These are phyloP conservation scores for Aspergillus leporis DNA, from an alignment of 495 filamentous ascomycete genomes.

Conservation along the genomic window DNA sequence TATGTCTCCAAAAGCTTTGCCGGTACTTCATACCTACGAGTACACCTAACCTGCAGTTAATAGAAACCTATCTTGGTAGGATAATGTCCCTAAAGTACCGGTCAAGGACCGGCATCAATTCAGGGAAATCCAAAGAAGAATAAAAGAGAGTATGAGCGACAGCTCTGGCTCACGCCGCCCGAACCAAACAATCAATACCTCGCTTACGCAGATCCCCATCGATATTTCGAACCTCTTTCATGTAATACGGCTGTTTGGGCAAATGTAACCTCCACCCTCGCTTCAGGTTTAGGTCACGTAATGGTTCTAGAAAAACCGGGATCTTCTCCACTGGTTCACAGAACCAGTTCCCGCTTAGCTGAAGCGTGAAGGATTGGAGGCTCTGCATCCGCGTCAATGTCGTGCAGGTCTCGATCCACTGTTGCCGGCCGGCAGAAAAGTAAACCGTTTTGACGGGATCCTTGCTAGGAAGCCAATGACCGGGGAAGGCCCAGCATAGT, in stretches of 20 bases:
- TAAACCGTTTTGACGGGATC: conserved; percentile 48
- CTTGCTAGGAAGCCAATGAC: conserved; percentile 49
- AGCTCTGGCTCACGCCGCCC: conserved; percentile 5
- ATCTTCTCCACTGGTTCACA: conserved; percentile 45
- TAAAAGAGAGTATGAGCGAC: neutral
- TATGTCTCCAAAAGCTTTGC: neutral
- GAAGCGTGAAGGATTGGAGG: conserved; percentile 39
- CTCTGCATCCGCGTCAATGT: conserved; percentile 26
- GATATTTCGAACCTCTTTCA: conserved; percentile 32
- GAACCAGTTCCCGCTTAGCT: conserved; percentile 43
- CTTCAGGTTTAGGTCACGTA: conserved; percentile 29
- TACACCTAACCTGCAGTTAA: neutral
- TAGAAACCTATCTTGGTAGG: neutral
- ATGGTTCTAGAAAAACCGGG: conserved; percentile 41
- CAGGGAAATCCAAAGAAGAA: neutral
- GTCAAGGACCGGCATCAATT: neutral
- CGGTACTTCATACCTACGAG: neutral
- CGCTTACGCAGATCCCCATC: conserved; percentile 34
- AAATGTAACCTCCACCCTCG: conserved; percentile 36
- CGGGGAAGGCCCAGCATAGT: conserved; percentile 48
- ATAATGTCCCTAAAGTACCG: neutral
- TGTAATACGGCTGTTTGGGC: conserved; percentile 42
- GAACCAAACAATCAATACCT: conserved; percentile 26
- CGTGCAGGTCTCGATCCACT: conserved; percentile 46
- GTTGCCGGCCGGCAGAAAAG: conserved; percentile 41